These are phyloP conservation scores for Emericellopsis atlantica DNA, from an alignment of 2,329 filamentous ascomycete genomes.

Conservation along the genomic window DNA sequence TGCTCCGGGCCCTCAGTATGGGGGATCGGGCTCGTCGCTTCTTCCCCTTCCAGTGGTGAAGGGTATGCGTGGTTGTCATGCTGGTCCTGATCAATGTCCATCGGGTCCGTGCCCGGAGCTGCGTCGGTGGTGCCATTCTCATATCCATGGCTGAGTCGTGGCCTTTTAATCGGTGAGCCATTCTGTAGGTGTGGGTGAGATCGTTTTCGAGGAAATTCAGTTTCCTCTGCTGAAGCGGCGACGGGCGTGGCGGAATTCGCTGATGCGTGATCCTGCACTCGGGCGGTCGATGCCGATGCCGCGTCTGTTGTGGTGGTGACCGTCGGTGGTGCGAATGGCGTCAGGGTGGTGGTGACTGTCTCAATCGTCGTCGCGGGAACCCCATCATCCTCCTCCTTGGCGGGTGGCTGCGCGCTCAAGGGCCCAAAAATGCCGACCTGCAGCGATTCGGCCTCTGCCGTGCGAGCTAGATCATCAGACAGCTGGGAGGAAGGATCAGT, in stretches of 20 bases:
- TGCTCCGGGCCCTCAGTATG: constrained; percentile 51
- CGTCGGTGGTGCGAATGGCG: not conserved
- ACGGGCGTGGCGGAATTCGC: not conserved
- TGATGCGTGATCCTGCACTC: not conserved
- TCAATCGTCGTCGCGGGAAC: constrained; percentile 14
- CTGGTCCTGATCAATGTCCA: constrained; percentile 43
- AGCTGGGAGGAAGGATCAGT: constrained; percentile 19
- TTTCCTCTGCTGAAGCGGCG: constrained; percentile 15
- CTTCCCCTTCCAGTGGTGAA: constrained; percentile 48
- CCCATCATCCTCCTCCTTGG: constrained; percentile 25
- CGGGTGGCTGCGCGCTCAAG: constrained; percentile 30
- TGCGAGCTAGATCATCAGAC: constrained; percentile 25
- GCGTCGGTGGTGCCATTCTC: constrained; percentile 38
- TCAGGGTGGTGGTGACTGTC: too few relatives aligned
- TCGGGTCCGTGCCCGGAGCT: constrained; percentile 34
- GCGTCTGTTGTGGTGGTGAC: not conserved
- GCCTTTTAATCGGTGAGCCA: constrained; percentile 46
- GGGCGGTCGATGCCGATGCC: not conserved
- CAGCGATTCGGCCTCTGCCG: constrained; percentile 31
- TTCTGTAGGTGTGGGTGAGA: constrained; percentile 30
- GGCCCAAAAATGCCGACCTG: constrained; percentile 46
- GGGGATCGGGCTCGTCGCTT: constrained; percentile 35
- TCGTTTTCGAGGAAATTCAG: constrained; percentile 37
- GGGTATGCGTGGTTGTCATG: constrained; percentile 50
- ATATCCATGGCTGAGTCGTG: constrained; percentile 48